A percentile compares a stretch with the other conserved stretches of the same genome.
Evolutionary conservation across 345 rosid species (phyloP).

Genomic region (Salix dunnii): DNA sequence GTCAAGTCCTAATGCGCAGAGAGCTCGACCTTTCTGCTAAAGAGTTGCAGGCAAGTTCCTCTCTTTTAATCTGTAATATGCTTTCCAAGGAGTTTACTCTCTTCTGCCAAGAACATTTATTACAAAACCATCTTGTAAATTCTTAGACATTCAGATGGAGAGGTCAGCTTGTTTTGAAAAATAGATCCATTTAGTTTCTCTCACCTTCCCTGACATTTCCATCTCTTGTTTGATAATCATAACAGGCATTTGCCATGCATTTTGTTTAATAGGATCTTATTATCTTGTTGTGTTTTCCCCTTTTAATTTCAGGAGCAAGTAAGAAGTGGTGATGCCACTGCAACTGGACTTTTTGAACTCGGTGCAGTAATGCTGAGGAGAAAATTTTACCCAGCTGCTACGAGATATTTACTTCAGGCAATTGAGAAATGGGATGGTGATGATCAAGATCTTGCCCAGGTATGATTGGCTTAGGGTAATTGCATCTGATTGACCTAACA

Average conservation of each 20-base stretch:
- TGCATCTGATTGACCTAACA: neutral
- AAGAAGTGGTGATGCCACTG: conserved; percentile 98
- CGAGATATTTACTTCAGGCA: conserved; percentile 77
- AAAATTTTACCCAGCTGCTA: conserved; percentile 88
- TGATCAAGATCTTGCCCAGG: conserved; percentile 99
- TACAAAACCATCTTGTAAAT: neutral
- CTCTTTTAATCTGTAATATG: neutral
- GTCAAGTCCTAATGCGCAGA: conserved; percentile 92
- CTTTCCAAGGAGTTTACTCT: neutral
- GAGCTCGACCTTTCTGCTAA: conserved; percentile 98
- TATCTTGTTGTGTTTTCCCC: conserved; percentile 10
- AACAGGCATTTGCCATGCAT: neutral
- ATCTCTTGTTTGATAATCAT: neutral
- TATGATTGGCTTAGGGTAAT: conserved; percentile 17
- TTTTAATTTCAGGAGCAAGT: conserved; percentile 73
- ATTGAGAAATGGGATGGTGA: conserved; percentile 97
- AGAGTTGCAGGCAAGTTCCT: conserved; percentile 66
- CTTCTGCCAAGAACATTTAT: neutral
- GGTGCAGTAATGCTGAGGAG: conserved; percentile 96
- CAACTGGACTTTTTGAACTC: conserved; percentile 87
- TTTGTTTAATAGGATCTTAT: neutral
- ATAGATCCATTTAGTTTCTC: neutral
- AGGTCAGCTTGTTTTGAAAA: neutral
- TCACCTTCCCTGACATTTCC: neutral
- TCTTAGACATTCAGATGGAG: neutral